Percentiles rank a stretch among this genome's conserved stretches.
Evolutionary conservation across 2,329 filamentous ascomycete genomes (phyloP).

Genomic region (Xylariaceae sp.): DNA sequence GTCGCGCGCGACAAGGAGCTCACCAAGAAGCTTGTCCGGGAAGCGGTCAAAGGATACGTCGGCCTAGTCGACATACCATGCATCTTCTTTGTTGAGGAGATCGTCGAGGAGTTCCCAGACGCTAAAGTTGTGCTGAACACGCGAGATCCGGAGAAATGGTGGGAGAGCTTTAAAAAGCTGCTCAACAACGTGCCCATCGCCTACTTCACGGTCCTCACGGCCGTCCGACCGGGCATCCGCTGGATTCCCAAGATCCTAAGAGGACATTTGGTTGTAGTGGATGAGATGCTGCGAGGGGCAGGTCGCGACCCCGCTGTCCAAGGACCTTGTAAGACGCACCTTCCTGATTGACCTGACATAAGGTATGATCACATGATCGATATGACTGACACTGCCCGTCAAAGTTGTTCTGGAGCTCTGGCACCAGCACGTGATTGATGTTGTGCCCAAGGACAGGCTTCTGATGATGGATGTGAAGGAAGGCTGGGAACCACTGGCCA

Average conservation of each 20-base stretch:
- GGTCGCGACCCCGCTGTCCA: too few species aligned
- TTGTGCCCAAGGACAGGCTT: constrained; percentile 21
- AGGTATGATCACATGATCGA: constrained; percentile 6
- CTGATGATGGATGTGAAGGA: constrained; percentile 22
- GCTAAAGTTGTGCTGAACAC: constrained; percentile 40
- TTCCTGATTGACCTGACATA: too few species aligned
- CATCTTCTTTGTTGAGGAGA: constrained; percentile 36
- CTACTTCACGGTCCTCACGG: too few species aligned
- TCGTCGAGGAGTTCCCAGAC: constrained; percentile 43
- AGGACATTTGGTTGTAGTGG: neutral
- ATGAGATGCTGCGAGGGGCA: neutral
- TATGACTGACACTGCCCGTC: too few species aligned
- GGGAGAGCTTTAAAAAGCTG: constrained; percentile 19
- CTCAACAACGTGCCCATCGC: constrained; percentile 1
- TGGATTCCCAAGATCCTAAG: neutral
- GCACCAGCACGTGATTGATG: too few species aligned
- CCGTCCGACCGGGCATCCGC: too few species aligned
- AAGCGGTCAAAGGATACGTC: constrained; percentile 37
- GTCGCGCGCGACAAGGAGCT: constrained; percentile 19
- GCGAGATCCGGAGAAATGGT: constrained; percentile 31
- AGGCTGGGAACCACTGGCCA: constrained; percentile 31
- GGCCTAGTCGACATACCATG: constrained; percentile 40
- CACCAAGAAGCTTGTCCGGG: constrained; percentile 28
- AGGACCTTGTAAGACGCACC: too few species aligned
- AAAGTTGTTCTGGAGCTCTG: too few species aligned